These are phyloP conservation scores for Venturia pyrina DNA, from an alignment of 2,329 filamentous ascomycete genomes.

Conservation along the genomic window DNA sequence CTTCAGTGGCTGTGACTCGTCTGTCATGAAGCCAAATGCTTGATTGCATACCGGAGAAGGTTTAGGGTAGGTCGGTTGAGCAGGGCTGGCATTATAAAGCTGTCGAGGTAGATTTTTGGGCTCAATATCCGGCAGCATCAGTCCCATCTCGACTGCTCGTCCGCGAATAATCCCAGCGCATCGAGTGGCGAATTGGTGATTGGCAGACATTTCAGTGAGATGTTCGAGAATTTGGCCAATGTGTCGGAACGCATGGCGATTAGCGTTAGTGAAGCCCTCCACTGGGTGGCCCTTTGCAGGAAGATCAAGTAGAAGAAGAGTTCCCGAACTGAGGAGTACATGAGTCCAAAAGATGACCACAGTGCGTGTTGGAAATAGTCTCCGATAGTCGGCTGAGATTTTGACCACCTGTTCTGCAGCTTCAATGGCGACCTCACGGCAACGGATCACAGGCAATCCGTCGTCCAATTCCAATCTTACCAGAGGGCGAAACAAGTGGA, in stretches of 20 bases:
- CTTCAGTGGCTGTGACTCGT: not conserved
- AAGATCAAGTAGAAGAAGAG: constrained; percentile 4
- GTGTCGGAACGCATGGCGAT: not conserved
- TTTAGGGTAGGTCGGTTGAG: not conserved
- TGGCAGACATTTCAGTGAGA: not conserved
- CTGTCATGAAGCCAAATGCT: not conserved
- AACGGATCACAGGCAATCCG: constrained; percentile 38
- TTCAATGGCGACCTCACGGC: constrained; percentile 50
- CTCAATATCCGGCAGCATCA: not conserved
- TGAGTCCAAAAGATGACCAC: constrained; percentile 5
- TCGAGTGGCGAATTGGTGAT: not conserved
- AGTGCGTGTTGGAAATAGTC: constrained; percentile 24
- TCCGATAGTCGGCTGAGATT: constrained; percentile 32
- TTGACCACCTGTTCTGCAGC: constrained; percentile 34
- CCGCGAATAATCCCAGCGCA: not conserved
- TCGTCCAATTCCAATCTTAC: constrained; percentile 50
- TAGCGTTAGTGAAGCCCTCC: not conserved
- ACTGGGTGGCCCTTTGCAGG: not conserved
- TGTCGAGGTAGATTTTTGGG: not conserved
- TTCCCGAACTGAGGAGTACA: not conserved
- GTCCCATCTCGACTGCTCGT: not conserved
- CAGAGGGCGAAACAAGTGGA: constrained; percentile 62
- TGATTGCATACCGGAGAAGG: not conserved
- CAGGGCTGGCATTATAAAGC: not conserved
- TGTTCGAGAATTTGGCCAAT: not conserved